Conservation (phyloP, 495 filamentous ascomycete species). For the Paragyromitra xinjiangensis region DNA sequence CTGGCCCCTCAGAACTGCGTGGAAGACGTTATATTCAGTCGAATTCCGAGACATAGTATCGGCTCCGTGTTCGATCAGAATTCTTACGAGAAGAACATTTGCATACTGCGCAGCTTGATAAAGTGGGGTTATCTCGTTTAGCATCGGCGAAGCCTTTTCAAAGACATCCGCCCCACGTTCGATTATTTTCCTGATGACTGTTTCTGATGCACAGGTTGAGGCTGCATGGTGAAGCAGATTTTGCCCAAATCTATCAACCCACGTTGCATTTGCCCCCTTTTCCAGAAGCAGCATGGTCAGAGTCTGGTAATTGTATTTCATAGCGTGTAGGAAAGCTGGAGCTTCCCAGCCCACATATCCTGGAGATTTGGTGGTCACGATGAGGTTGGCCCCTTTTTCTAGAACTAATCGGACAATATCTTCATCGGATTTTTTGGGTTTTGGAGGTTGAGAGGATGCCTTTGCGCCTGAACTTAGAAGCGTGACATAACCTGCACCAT, state of each 20-base stretch:
- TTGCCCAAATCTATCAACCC: neutral
- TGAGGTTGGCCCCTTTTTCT: slow-evolving; percentile 12
- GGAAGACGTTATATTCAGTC: neutral
- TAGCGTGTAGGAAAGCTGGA: neutral
- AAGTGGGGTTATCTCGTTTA: neutral
- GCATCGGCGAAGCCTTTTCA: neutral
- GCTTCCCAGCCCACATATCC: neutral
- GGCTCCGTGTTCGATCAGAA: slow-evolving; percentile 17
- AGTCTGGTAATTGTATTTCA: neutral
- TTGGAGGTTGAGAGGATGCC: neutral
- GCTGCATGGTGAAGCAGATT: neutral
- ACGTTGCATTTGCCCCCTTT: slow-evolving; percentile 7
- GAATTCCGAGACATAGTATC: neutral
- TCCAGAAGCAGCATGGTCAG: slow-evolving; percentile 7
- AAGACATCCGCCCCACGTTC: slow-evolving; percentile 5
- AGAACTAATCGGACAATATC: neutral
- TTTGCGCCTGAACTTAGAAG: neutral
- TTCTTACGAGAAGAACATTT: neutral
- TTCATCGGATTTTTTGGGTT: slow-evolving; percentile 6
- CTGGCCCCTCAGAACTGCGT: neutral
- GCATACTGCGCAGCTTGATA: neutral
- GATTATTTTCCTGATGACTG: neutral
- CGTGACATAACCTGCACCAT: slow-evolving; percentile 9
- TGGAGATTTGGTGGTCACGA: neutral
- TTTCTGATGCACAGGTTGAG: neutral